Conservation (phyloP, 345 rosid species). For the Lagerstroemia speciosa region DNA sequence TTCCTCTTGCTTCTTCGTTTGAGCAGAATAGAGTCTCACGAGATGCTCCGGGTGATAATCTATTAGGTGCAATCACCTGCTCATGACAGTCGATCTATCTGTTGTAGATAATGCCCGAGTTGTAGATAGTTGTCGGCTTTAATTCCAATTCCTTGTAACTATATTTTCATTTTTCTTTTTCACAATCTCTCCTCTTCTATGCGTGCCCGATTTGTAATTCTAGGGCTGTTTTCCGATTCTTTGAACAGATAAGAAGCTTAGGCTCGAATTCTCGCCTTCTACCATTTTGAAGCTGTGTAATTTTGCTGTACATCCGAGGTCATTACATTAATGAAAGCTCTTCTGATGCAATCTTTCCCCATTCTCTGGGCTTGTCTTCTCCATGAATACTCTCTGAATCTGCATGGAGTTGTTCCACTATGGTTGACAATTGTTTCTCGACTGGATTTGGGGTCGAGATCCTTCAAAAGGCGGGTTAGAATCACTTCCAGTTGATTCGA, state of each 20-base stretch:
- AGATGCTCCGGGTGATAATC: background rate
- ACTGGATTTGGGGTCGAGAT: background rate
- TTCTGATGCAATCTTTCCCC: conserved; percentile 8
- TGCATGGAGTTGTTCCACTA: too few relatives aligned
- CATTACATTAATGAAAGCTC: conserved; percentile 17
- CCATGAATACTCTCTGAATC: background rate
- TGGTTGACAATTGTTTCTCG: background rate
- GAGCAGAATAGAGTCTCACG: background rate
- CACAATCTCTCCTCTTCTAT: too few relatives aligned
- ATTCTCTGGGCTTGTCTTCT: background rate
- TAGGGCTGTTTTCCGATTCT: conserved; percentile 1
- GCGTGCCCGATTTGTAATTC: conserved; percentile 15
- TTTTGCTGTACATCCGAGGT: conserved; percentile 51
- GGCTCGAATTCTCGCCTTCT: conserved; percentile 8
- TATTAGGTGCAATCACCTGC: background rate
- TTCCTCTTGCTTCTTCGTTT: background rate
- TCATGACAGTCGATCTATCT: background rate
- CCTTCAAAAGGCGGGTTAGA: background rate
- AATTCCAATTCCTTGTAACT: conserved; percentile 17
- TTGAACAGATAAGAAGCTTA: conserved; percentile 2
- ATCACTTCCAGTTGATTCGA: background rate
- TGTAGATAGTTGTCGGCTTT: conserved; percentile 1
- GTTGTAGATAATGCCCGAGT: background rate
- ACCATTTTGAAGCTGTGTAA: conserved; percentile 31
- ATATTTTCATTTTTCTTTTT: conserved; percentile 16